These are phyloP conservation scores for Melaleuca alternifolia DNA, from an alignment of 345 rosid species.

Conservation along the genomic window DNA sequence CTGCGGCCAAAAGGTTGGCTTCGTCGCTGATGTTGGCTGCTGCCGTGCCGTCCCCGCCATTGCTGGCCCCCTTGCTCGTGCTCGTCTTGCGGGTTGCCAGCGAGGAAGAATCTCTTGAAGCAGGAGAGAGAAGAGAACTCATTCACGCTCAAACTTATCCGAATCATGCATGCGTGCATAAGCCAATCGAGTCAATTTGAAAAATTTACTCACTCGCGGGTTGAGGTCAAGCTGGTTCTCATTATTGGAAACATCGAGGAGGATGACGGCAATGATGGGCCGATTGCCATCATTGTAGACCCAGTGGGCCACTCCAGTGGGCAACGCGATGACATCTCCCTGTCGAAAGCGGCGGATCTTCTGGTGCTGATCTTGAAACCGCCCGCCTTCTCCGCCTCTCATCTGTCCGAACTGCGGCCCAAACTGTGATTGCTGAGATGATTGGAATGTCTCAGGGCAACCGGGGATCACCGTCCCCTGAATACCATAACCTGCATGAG, in stretches of 20 bases:
- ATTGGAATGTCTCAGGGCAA: constrained; percentile 63
- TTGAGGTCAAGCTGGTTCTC: constrained; percentile 57
- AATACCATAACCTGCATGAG: constrained; percentile 31
- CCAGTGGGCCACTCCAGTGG: constrained; percentile 51
- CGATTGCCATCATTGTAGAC: constrained; percentile 41
- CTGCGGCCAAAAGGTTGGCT: constrained; percentile 2
- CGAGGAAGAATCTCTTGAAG: constrained; percentile 45
- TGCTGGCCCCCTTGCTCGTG: not conserved
- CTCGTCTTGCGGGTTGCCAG: constrained; percentile 53
- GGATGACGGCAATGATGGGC: constrained; percentile 26
- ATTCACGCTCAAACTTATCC: not conserved
- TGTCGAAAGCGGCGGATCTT: constrained; percentile 28
- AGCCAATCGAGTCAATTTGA: not conserved
- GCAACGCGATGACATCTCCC: constrained; percentile 42
- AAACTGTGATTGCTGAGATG: constrained; percentile 21
- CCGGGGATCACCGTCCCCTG: constrained; percentile 37
- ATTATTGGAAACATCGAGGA: constrained; percentile 22
- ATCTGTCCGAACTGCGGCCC: constrained; percentile 1
- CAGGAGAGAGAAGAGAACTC: not conserved
- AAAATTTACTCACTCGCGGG: constrained; percentile 39
- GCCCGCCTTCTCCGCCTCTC: not conserved
- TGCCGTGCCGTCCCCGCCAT: not conserved
- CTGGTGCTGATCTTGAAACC: constrained; percentile 48
- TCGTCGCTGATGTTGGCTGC: not conserved
- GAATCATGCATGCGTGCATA: not conserved